These are phyloP conservation scores for Mycena albidolilacea DNA, from an alignment of 768 basidiomycete genomes.

Conservation along the genomic window DNA sequence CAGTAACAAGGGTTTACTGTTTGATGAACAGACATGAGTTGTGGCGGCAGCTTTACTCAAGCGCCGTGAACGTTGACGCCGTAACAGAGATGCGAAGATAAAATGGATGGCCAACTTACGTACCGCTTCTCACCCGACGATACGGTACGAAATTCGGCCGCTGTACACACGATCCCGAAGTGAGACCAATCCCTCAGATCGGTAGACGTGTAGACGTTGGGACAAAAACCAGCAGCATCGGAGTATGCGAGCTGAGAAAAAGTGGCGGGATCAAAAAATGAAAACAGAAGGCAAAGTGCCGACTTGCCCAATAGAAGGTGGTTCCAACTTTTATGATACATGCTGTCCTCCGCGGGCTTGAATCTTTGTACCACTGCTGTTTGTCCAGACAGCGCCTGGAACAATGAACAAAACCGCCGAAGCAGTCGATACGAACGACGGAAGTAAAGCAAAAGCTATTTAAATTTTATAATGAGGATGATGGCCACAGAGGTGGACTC, in stretches of 20 bases:
- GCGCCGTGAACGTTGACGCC: too few species aligned
- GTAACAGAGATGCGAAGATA: too few species aligned
- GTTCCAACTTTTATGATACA: conserved; percentile 20
- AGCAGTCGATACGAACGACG: conserved; percentile 20
- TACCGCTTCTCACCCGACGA: conserved; percentile 40
- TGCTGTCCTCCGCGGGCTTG: conserved; percentile 26
- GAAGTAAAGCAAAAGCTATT: conserved; percentile 17
- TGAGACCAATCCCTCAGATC: conserved; percentile 34
- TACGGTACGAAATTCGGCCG: conserved; percentile 32
- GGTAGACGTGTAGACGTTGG: conserved; percentile 31
- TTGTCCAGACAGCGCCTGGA: conserved; percentile 31
- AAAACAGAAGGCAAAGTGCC: too few species aligned
- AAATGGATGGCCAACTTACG: conserved; percentile 22
- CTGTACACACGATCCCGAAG: conserved; percentile 16
- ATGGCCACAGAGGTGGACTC: not conserved
- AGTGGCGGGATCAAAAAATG: not conserved
- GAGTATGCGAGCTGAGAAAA: conserved; percentile 17
- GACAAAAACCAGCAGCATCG: conserved; percentile 13
- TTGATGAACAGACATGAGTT: too few species aligned
- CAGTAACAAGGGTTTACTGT: too few species aligned
- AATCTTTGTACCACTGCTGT: conserved; percentile 32
- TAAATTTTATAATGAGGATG: conserved; percentile 21
- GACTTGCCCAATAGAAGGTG: conserved; percentile 31
- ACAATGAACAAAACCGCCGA: conserved; percentile 33
- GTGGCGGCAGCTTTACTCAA: too few species aligned